Percentiles rank a stretch among this genome's conserved stretches.
Conservation (phyloP, 768 basidiomycete species). For the Auriscalpium vulgare region DNA sequence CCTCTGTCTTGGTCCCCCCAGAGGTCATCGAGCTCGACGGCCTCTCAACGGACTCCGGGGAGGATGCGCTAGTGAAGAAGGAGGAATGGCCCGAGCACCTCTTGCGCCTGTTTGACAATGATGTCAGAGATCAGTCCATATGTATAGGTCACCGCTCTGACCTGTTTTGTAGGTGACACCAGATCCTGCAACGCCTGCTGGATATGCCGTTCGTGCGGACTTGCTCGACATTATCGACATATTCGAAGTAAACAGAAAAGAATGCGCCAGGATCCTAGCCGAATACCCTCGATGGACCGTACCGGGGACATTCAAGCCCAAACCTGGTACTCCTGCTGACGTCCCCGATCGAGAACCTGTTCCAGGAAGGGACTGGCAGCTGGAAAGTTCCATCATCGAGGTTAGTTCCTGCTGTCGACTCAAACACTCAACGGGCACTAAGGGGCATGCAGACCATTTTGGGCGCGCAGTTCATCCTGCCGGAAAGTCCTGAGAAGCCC, state of each 20-base stretch:
- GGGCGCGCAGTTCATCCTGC: constrained; percentile 65
- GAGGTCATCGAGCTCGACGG: constrained; percentile 79
- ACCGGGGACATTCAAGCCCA: constrained; percentile 78
- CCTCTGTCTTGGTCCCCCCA: constrained; percentile 77
- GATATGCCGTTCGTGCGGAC: constrained; percentile 71
- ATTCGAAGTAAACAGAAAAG: constrained; percentile 94
- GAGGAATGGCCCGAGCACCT: constrained; percentile 79
- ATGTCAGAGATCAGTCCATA: constrained; percentile 25
- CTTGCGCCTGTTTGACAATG: constrained; percentile 56
- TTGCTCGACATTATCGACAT: constrained; percentile 77
- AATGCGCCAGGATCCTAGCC: constrained; percentile 80
- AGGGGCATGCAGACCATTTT: constrained; percentile 52
- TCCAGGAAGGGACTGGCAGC: constrained; percentile 67
- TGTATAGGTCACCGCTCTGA: neutral
- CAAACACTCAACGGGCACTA: neutral
- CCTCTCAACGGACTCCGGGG: constrained; percentile 58
- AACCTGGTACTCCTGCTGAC: constrained; percentile 49
- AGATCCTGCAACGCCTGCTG: constrained; percentile 61
- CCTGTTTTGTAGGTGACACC: constrained; percentile 55
- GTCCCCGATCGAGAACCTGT: constrained; percentile 37
- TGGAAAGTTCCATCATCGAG: constrained; percentile 86
- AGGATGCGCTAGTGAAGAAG: constrained; percentile 66
- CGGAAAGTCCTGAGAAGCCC: constrained; percentile 66
- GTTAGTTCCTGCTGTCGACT: constrained; percentile 27
- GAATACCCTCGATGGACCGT: constrained; percentile 82